Base-by-base conservation (phyloP, 805 yeast species). In the Kuraishia piskuri region DNA sequence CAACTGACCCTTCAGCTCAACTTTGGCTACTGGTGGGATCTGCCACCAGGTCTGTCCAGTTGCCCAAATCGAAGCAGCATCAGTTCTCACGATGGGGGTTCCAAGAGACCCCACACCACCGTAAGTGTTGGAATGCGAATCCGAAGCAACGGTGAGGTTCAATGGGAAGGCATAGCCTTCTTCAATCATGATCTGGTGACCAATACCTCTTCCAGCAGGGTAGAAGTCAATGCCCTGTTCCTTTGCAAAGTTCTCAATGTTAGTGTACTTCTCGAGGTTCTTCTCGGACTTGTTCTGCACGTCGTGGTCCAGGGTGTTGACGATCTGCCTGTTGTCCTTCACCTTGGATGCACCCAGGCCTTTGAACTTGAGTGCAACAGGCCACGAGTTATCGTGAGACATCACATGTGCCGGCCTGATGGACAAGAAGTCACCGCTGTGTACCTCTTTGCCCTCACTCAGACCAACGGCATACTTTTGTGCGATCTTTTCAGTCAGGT, bases 31-130 rank as follows among this genome's bases (percentile, higher is more conserved):
- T 0, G 99, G 98, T 2, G 99, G 99, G 53, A 94, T 89, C 79
- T 95, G 99, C 99, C 99, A 94, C 99, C 99, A 94, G 2, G 99
- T 94, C 72, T 90, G 96, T 46, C 98, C 98, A 0, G 99, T 94
- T 12, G 99, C 98, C 99, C 99, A 94, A 59, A 94, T 92, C 9
- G 97, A 83, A 3, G 99, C 99, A 22, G 98, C 99, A 70, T 94
- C 99, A 0, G 99, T 94, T 70, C 99, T 82, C 54, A 94, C 99
- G 53, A 94, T 87, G 9, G 99, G 98, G 2, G 99, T 95, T 52
- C 99, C 99, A 54, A 94, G 74, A 22, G 96, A 76, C 20, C 98
- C 98, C 50, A 94, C 76, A 65, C 99, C 99, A 60, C 99, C 99
- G 66, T 94, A 94, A 40, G 97, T 94, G 68, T 94, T 94, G 10